Percentiles rank a stretch among this genome's conserved stretches.
Evolutionary conservation across 208 protist species (phyloP).

Genomic region (Acanthamoeba sp.): DNA sequence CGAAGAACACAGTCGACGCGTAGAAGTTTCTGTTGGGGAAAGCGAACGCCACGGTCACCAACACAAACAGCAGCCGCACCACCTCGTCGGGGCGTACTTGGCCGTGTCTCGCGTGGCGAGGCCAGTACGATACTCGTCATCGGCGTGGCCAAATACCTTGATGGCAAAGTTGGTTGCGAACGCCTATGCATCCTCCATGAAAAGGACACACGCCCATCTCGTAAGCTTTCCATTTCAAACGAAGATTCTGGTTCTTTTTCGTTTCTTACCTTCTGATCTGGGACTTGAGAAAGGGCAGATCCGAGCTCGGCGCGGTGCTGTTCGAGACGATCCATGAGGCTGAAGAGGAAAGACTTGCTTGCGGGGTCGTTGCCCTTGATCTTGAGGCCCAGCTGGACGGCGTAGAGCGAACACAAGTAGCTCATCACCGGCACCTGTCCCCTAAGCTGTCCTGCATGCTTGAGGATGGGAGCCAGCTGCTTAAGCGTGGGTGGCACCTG

Average conservation of each 20-base stretch:
- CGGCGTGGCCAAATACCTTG: slow-evolving; percentile 51
- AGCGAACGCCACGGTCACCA: no score
- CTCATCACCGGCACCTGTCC: slow-evolving; percentile 39
- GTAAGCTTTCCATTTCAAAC: no score
- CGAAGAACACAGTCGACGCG: slow-evolving; percentile 39
- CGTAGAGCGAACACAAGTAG: slow-evolving; percentile 60
- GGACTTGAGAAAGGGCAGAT: neutral
- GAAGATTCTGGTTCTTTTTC: no score
- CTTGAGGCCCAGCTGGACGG: slow-evolving; percentile 47
- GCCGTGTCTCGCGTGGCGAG: slow-evolving; percentile 42
- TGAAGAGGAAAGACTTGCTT: neutral
- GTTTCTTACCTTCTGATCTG: slow-evolving; percentile 44
- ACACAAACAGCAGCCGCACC: no score
- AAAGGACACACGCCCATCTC: no score
- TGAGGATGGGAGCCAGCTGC: slow-evolving; percentile 29
- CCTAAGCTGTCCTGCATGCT: slow-evolving; percentile 32
- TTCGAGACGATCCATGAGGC: slow-evolving; percentile 55
- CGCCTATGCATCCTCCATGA: no score
- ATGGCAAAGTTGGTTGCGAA: slow-evolving; percentile 32
- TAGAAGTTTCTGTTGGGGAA: slow-evolving; percentile 75
- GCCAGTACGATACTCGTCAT: slow-evolving; percentile 51
- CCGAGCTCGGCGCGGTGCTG: neutral
- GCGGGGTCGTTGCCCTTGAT: slow-evolving; percentile 11
- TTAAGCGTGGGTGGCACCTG: slow-evolving; percentile 6
- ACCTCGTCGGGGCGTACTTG: no score